Conservation (phyloP, 192 early-diverging fungal genomes). For the Podila minutissima region DNA sequence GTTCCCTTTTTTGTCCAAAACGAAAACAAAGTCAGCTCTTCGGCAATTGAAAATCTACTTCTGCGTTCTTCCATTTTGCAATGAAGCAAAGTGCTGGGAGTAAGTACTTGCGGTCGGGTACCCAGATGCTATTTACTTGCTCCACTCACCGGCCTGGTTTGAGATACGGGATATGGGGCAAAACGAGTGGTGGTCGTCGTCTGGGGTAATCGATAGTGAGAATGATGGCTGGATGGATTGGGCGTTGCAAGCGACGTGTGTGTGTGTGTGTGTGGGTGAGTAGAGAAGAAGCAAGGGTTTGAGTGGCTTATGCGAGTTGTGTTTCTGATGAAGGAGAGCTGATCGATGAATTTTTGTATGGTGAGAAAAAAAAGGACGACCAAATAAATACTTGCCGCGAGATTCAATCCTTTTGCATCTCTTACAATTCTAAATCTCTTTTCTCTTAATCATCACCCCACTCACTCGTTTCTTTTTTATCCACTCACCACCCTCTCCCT, state of each 20-base stretch:
- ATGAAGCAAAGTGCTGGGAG: too few relatives aligned
- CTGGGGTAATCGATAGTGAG: too few relatives aligned
- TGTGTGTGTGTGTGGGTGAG: neutral
- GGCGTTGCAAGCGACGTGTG: neutral
- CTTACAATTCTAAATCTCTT: conserved; percentile 1
- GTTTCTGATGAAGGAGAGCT: neutral
- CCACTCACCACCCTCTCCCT: neutral
- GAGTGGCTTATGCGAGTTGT: too few relatives aligned
- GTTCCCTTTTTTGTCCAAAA: conserved; percentile 29
- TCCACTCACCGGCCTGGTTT: too few relatives aligned
- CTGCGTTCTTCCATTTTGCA: too few relatives aligned
- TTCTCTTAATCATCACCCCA: conserved; percentile 6
- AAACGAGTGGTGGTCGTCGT: too few relatives aligned
- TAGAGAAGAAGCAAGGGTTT: neutral
- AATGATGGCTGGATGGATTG: too few relatives aligned
- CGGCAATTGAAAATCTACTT: neutral
- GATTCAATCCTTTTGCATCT: neutral
- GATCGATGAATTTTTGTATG: neutral
- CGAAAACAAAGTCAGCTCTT: neutral
- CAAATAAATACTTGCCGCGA: conserved; percentile 6
- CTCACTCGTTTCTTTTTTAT: neutral
- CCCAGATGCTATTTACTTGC: too few relatives aligned
- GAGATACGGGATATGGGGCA: too few relatives aligned
- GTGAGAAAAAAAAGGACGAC: neutral
- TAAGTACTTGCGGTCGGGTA: too few relatives aligned